Evolutionary conservation across 1,284 basidiomycete species (phyloP).

Genomic region (Athelia psychrophila): DNA sequence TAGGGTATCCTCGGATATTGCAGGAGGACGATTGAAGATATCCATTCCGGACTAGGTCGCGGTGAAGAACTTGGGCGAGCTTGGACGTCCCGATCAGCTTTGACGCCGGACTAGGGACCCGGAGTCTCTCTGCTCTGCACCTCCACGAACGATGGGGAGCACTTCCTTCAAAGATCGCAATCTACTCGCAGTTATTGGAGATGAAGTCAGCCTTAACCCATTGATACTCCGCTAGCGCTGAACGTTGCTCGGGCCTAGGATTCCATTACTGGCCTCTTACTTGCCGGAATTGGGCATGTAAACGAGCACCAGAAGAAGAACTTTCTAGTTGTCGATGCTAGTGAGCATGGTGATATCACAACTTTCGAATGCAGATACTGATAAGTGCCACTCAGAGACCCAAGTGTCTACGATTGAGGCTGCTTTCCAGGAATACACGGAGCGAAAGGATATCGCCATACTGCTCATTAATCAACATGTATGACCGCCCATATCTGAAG

Average conservation of each 20-base stretch:
- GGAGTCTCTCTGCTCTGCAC: background rate
- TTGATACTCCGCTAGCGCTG: constrained; percentile 1
- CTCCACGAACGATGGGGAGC: constrained; percentile 21
- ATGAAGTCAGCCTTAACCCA: constrained; percentile 65
- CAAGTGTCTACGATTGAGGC: constrained; percentile 86
- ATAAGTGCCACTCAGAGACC: constrained; percentile 60
- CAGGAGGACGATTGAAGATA: constrained; percentile 68
- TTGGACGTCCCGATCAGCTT: no score
- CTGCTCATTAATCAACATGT: constrained; percentile 97
- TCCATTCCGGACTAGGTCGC: constrained; percentile 24
- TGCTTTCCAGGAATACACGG: constrained; percentile 89
- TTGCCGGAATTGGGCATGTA: constrained; percentile 91
- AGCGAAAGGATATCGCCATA: constrained; percentile 92
- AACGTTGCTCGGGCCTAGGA: constrained; percentile 52
- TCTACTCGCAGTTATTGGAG: constrained; percentile 91
- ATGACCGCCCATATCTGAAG: constrained; percentile 24
- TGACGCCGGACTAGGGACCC: background rate
- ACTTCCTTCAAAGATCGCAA: constrained; percentile 78
- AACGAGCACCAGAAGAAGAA: constrained; percentile 91
- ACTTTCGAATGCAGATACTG: background rate
- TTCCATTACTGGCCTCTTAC: constrained; percentile 89
- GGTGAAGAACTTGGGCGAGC: no score
- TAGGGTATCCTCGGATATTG: constrained; percentile 84
- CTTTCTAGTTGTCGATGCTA: constrained; percentile 89
- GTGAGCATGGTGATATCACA: constrained; percentile 43